A percentile compares a stretch with the other conserved stretches of the same genome.
Evolutionary conservation across 805 yeast genomes (phyloP).

Genomic region (Wickerhamiella bombiphila): DNA sequence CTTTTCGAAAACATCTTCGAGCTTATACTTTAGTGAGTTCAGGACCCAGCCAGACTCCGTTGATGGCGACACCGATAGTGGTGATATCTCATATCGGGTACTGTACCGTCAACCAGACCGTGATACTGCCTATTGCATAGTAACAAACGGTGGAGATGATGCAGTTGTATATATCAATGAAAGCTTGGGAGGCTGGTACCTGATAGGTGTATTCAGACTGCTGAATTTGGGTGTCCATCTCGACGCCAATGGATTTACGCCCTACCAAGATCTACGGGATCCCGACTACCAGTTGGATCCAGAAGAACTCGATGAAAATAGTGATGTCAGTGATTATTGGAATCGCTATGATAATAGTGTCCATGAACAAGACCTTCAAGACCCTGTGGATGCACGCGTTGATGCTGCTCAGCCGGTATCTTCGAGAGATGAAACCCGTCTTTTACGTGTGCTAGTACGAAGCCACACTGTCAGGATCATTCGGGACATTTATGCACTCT

Average conservation of each 20-base stretch:
- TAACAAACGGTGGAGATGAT: constrained; percentile 4
- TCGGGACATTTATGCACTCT: not conserved
- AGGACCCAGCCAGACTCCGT: not conserved
- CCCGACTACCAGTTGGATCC: not conserved
- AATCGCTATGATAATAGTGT: constrained; percentile 6
- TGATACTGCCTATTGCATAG: constrained; percentile 10
- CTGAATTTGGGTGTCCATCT: constrained; percentile 1
- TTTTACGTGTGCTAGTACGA: not conserved
- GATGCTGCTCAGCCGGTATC: not conserved
- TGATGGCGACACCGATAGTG: not conserved
- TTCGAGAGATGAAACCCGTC: not conserved
- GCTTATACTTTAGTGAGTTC: not conserved
- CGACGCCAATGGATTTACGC: not conserved
- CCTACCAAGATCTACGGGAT: not conserved
- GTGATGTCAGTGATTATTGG: constrained; percentile 11
- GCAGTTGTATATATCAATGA: constrained; percentile 11
- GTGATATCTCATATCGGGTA: not conserved
- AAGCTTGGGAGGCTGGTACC: constrained; percentile 10
- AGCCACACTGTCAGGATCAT: not conserved
- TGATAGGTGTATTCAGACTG: constrained; percentile 11
- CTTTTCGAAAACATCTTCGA: not conserved
- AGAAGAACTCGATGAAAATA: constrained; percentile 1
- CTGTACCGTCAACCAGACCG: constrained; percentile 11
- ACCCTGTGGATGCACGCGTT: not conserved
- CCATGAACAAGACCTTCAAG: not conserved